A percentile compares a stretch with the other conserved stretches of the same genome.
phyloP scores from a whole-genome alignment of 192 early-diverging fungal species.

The Coemansia umbellata region DNA sequence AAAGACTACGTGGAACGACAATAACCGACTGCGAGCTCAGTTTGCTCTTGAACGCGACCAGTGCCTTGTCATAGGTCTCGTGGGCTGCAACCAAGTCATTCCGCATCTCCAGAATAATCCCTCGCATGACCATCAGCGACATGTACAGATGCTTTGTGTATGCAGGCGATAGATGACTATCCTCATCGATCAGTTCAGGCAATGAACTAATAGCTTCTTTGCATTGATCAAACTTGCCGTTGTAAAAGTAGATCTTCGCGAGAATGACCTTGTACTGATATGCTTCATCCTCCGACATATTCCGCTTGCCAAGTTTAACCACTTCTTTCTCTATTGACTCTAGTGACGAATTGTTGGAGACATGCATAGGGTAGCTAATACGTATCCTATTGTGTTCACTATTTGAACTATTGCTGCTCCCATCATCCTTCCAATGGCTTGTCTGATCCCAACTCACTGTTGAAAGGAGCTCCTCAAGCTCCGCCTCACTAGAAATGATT shows the following conservation, averaged over 20 bases:
- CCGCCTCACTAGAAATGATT: conserved; percentile 32
- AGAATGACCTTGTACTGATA: conserved; percentile 50
- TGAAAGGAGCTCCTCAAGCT: conserved; percentile 42
- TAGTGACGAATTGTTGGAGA: conserved; percentile 19
- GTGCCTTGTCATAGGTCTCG: conserved; percentile 53
- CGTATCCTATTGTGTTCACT: neutral
- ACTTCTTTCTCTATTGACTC: conserved; percentile 24
- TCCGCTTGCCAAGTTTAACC: conserved; percentile 9
- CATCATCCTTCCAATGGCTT: conserved; percentile 43
- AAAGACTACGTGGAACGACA: conserved; percentile 40
- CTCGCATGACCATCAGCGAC: conserved; percentile 58
- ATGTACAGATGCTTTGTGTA: conserved; percentile 60
- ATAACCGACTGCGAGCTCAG: conserved; percentile 29
- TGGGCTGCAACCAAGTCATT: conserved; percentile 48
- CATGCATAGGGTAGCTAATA: conserved; percentile 31
- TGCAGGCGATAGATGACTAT: conserved; percentile 50
- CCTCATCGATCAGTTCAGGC: conserved; percentile 29
- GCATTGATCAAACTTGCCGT: conserved; percentile 49
- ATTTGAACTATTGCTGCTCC: neutral
- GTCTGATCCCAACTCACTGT: conserved; percentile 27
- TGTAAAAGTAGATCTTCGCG: conserved; percentile 58
- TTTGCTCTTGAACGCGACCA: conserved; percentile 19
- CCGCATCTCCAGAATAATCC: conserved; percentile 29
- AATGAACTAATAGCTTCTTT: conserved; percentile 14
- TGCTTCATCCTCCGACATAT: conserved; percentile 34